These are phyloP conservation scores for Cladophialophora yegresii DNA, from an alignment of 2,329 filamentous ascomycete genomes.

Conservation along the genomic window DNA sequence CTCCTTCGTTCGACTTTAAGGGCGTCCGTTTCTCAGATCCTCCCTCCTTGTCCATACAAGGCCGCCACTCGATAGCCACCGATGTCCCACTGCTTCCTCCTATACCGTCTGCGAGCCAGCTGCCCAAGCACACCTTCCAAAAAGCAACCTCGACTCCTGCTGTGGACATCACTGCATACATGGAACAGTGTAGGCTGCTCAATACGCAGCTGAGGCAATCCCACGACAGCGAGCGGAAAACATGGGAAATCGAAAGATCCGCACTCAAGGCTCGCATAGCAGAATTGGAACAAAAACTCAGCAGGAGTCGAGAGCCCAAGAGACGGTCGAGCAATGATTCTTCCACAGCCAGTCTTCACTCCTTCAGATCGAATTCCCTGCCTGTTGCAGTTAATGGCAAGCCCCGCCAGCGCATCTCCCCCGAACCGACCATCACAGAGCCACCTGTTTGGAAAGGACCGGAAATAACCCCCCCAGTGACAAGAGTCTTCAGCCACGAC, in stretches of 20 bases:
- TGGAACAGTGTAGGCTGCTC: constrained; percentile 47
- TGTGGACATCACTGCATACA: constrained; percentile 42
- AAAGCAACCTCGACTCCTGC: constrained; percentile 30
- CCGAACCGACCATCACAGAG: constrained; percentile 23
- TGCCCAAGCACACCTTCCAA: constrained; percentile 32
- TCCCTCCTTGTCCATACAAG: constrained; percentile 41
- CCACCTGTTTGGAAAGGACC: constrained; percentile 50
- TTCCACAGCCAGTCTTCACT: constrained; percentile 27
- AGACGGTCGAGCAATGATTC: constrained; percentile 36
- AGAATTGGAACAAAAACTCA: constrained; percentile 45
- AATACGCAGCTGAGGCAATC: constrained; percentile 47
- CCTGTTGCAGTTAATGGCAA: constrained; percentile 16
- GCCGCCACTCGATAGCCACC: constrained; percentile 46
- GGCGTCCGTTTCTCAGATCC: constrained; percentile 47
- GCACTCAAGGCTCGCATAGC: constrained; percentile 47
- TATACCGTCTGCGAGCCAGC: constrained; percentile 35
- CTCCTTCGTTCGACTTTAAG: constrained; percentile 39
- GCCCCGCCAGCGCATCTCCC: constrained; percentile 14
- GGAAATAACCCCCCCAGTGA: constrained; percentile 44
- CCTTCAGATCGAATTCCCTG: constrained; percentile 33
- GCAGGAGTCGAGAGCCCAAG: constrained; percentile 32
- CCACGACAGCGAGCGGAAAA: constrained; percentile 47
- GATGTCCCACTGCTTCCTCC: constrained; percentile 41
- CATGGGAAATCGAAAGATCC: constrained; percentile 50
- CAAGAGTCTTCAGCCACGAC: constrained; percentile 48